These are phyloP conservation scores for Croton setiger DNA, from an alignment of 441 rosid species.

Conservation along the genomic window DNA sequence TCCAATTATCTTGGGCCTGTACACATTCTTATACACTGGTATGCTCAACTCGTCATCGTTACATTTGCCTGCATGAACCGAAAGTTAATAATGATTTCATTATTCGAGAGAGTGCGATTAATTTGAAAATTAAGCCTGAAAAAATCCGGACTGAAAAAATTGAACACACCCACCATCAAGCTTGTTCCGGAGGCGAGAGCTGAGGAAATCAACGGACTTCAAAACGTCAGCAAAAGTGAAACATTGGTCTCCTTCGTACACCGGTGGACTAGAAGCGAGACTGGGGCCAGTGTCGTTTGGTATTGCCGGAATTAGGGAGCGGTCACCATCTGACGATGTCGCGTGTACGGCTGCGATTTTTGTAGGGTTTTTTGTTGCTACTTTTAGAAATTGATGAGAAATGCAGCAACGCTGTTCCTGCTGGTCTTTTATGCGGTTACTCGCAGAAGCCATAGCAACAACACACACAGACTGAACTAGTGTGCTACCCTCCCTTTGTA, in stretches of 20 bases:
- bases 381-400: conserved; percentile 52
- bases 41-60: conserved; percentile 5
- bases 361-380: conserved; percentile 42
- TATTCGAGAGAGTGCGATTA: too few species aligned
- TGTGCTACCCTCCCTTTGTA: too few species aligned
- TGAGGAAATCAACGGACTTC: conserved; percentile 49
- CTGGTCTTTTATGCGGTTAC: conserved; percentile 2
- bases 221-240: conserved; percentile 58
- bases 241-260: conserved; percentile 54
- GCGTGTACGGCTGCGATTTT: conserved; percentile 64
- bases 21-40: conserved; percentile 16
- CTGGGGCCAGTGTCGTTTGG: conserved; percentile 9
- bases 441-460: neutral
- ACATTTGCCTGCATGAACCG: conserved; percentile 26
- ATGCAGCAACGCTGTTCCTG: conserved; percentile 41
- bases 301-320: conserved; percentile 22
- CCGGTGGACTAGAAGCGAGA: conserved; percentile 29
- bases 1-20: conserved; percentile 61
- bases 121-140: neutral
- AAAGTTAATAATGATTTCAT: too few species aligned
- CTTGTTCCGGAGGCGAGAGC: conserved; percentile 44
- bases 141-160: neutral
- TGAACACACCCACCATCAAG: conserved; percentile 29
- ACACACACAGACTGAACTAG: too few species aligned
- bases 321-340: conserved; percentile 16